These are phyloP conservation scores for Piper longum DNA, from an alignment of 164 flowering plant species.

Conservation along the genomic window DNA sequence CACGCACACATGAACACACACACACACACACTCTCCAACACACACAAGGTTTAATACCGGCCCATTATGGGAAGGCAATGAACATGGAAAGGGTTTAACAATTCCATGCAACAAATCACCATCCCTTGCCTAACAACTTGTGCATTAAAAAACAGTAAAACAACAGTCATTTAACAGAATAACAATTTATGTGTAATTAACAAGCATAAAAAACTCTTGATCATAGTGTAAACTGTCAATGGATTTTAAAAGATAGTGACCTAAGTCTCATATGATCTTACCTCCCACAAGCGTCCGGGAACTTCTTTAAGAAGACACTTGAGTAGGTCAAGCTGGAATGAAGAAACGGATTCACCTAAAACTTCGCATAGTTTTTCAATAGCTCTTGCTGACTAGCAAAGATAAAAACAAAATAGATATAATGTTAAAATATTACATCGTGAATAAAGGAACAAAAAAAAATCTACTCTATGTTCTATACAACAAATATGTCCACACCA, in stretches of 20 bases:
- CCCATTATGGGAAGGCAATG: not conserved
- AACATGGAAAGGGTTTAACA: not conserved
- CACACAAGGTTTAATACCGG: too few species aligned
- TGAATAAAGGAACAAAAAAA: not conserved
- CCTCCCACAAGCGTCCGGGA: constrained; percentile 98
- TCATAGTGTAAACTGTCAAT: too few species aligned
- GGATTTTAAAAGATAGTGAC: not conserved
- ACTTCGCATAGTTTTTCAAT: constrained; percentile 69
- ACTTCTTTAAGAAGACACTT: constrained; percentile 63
- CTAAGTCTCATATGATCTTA: constrained; percentile 11
- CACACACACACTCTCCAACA: too few species aligned
- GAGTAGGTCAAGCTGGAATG: constrained; percentile 44
- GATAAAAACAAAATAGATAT: not conserved
- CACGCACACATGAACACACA: too few species aligned
- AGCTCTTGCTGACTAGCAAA: constrained; percentile 69
- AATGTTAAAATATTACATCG: too few species aligned
- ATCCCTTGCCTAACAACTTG: not conserved
- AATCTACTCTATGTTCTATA: too few species aligned
- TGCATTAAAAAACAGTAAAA: not conserved
- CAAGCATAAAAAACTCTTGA: not conserved
- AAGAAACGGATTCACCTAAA: constrained; percentile 67
- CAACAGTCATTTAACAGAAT: not conserved
- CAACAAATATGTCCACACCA: not conserved
- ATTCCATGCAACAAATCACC: too few species aligned
- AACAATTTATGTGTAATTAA: not conserved